phyloP scores from a whole-genome alignment of 1,139 yeast species.

The Diutina siamensis region DNA sequence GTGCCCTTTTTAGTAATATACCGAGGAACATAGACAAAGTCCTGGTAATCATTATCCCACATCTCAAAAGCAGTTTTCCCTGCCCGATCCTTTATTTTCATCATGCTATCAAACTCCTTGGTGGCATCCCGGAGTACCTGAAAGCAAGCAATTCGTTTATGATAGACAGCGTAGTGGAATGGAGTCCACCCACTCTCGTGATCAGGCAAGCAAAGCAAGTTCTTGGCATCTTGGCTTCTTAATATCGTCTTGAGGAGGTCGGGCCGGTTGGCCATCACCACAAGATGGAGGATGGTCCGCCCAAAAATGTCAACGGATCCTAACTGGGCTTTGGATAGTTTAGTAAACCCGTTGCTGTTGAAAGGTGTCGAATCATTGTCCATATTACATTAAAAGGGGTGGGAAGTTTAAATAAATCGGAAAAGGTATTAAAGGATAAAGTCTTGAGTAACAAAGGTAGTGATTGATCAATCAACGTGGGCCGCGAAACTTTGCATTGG shows the following conservation, averaged over 20 bases:
- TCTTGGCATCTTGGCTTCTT: constrained; percentile 29
- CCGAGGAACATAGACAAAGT: constrained; percentile 32
- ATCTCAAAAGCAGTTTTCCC: constrained; percentile 56
- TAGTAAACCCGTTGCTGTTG: constrained; percentile 10
- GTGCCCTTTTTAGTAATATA: constrained; percentile 24
- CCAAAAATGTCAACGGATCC: constrained; percentile 61
- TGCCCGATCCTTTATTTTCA: constrained; percentile 55
- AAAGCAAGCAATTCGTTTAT: constrained; percentile 49
- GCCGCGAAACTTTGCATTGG: too few relatives aligned
- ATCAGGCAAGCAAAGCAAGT: constrained; percentile 38
- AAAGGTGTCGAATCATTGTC: constrained; percentile 1
- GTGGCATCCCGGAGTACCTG: constrained; percentile 29
- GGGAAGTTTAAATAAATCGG: background rate
- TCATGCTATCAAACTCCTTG: constrained; percentile 18
- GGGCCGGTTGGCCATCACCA: constrained; percentile 40
- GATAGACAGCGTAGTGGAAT: constrained; percentile 54
- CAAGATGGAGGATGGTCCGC: constrained; percentile 51
- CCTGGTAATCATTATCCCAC: constrained; percentile 30
- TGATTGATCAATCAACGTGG: background rate
- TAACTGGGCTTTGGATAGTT: constrained; percentile 31
- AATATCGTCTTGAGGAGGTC: constrained; percentile 37
- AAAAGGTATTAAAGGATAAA: background rate
- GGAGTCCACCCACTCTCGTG: constrained; percentile 79
- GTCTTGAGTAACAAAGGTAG: too few relatives aligned
- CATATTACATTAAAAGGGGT: background rate